Base-by-base conservation (phyloP, 345 rosid genomes). In the Combretum micranthum region DNA sequence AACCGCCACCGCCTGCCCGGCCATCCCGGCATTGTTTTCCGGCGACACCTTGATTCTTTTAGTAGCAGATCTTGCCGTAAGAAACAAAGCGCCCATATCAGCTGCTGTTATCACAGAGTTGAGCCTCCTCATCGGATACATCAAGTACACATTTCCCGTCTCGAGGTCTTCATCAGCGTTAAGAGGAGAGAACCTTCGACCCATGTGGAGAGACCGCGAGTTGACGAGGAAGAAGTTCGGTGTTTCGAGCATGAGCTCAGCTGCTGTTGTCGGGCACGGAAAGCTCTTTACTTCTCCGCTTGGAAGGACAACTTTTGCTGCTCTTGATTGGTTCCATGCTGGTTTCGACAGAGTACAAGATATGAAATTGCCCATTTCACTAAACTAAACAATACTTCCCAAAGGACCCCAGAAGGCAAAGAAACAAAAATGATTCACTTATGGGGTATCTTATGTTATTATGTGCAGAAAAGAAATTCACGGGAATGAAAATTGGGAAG, bases 241-340 rank as follows among this genome's bases (percentile, higher is more conserved):
- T 1, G 72, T 77, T 69, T 92, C 98, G 18, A 92, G 58, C 97
- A 92, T 92, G 42, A 88, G 68, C 79, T 92, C 98, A 0, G 94
- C 98, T 0, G 91, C 97, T 59, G 80, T 88, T 48, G 65, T 68
- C 11, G 86, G 87, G 9, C 62, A 71, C 44, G 74, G 60, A 46
- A 92, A 62, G 15, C 72, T 76, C 67, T 70, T 73, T 46, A 88
- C 60, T 63, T 80, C 87, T 13, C 98, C 93, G 58, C 75, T 62
- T 0, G 98, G 97, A 26, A 88, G 75, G 39, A 92, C 50, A 42
- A 86, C 90, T 62, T 73, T 75, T 1, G 80, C 77, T 4, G 81
- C 66, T 57, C 70, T 76, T 0, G 77, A 52, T 8, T 55, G 66
- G 42, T 70, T 76, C 13, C 77, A 63, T 12, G 65, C 44, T 12